Base-by-base conservation (phyloP, 371 early-diverging fungal species). In the Mortierella polycephala region DNA sequence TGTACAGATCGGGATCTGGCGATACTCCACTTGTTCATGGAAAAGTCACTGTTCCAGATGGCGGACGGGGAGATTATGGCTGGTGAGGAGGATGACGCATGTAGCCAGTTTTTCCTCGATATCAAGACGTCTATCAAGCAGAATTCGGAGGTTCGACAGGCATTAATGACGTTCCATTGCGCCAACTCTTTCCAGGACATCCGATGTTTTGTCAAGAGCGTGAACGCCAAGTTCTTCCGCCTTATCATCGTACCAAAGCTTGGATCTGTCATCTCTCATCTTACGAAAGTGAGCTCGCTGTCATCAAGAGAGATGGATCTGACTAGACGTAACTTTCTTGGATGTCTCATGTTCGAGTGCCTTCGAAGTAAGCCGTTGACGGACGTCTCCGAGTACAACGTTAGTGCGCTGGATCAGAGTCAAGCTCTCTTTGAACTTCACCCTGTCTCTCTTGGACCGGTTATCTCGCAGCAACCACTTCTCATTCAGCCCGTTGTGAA, bases 131-230 rank as follows among this genome's bases (percentile, higher is more conserved):
- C 80, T 8, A 74, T 80, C 57, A 69, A 73, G 56, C 66, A 59
- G 6, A 70, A 57, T 47, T 54, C 70, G 7, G 70, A 80, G 23
- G 57, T 80, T 21, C 69, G 71, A 13, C 71, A 75, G 54, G 56
- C 68, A 5, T 39, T 72, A 10, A 62, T 67, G 63, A 62, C 70
- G 9, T 74, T 72, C 37, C 69, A 81, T 44, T 74, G 81, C 58
- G 67, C 71, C 41, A 54, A 56, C 42, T 75, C 81, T 11, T 81
- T 87, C n/a, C 54, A 74, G 30, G 81, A 90, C 45, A 83, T 87
- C 50, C 83, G 86, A 20, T 92, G 92, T 60, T 92, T 90, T 82
- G 86, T 94, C 67, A 92, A 92, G 71, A 84, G 85, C 9, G 83
- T 86, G 64, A 85, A 88, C 51, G 71, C 87, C 5, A 83, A 85